Conservation (phyloP, 1,139 yeast species). For the Saccharomycopsis hybrid region DNA sequence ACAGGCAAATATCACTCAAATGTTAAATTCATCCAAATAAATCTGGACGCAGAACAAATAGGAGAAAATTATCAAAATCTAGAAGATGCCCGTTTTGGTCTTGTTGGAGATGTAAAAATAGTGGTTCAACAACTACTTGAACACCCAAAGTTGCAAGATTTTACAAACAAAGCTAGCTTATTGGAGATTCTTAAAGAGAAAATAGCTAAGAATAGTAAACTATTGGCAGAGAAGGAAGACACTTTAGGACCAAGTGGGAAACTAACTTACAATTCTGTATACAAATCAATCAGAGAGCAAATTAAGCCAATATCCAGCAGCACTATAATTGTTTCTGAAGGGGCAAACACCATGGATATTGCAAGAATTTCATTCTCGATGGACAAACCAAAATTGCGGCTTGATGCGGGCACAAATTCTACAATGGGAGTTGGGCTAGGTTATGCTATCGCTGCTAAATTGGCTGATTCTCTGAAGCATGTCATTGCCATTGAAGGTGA, state of each 20-base stretch:
- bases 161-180: slow-evolving; percentile 24
- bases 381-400: slow-evolving; percentile 42
- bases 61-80: slow-evolving; percentile 32
- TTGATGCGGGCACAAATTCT: slow-evolving; percentile 68
- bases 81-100: slow-evolving; percentile 28
- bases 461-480: slow-evolving; percentile 36
- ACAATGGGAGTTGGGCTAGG: slow-evolving; percentile 69
- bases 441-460: slow-evolving; percentile 56
- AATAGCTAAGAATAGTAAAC: slow-evolving; percentile 33
- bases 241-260: slow-evolving; percentile 2
- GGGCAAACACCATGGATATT: slow-evolving; percentile 67
- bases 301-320: slow-evolving; percentile 28
- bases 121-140: slow-evolving; percentile 34
- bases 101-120: slow-evolving; percentile 45
- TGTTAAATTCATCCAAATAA: slow-evolving; percentile 47
- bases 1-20: slow-evolving; percentile 36
- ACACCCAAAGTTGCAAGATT: slow-evolving; percentile 24
- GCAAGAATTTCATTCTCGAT: slow-evolving; percentile 55
- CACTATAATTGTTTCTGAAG: slow-evolving; percentile 50
- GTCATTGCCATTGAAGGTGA: slow-evolving; percentile 64
- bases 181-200: slow-evolving; percentile 30
- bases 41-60: slow-evolving; percentile 30
- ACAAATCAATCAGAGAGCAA: slow-evolving; percentile 36
- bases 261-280: slow-evolving; percentile 47
- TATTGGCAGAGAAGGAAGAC: slow-evolving; percentile 30